Evolutionary conservation across 352 stramenopile genomes (phyloP).

Genomic region (Globisporangium megalacanthum): DNA sequence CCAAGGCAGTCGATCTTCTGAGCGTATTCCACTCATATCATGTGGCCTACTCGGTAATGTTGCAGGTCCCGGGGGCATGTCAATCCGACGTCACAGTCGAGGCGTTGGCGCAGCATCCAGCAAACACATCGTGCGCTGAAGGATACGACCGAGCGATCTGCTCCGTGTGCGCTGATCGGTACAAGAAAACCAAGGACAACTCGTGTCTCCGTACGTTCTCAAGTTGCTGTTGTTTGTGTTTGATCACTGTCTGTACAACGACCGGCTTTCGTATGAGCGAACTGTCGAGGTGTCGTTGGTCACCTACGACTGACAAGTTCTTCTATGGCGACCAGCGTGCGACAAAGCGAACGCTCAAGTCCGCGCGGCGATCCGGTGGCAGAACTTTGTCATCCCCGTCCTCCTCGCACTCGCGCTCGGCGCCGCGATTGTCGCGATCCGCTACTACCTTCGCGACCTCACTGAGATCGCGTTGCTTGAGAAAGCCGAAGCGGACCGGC

Average conservation of each 20-base stretch:
- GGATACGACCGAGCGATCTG: slow-evolving; percentile 64
- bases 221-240: neutral
- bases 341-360: slow-evolving; percentile 42
- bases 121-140: slow-evolving; percentile 30
- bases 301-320: neutral
- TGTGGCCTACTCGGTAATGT: neutral
- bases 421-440: slow-evolving; percentile 28
- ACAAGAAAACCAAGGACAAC: slow-evolving; percentile 50
- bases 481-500: slow-evolving; percentile 56
- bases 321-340: slow-evolving; percentile 27
- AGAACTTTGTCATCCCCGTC: slow-evolving; percentile 71
- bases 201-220: slow-evolving; percentile 46
- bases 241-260: neutral
- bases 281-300: too few species aligned
- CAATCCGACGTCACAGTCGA: slow-evolving; percentile 44
- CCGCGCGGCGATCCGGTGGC: slow-evolving; percentile 47
- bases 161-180: slow-evolving; percentile 51
- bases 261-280: neutral
- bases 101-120: slow-evolving; percentile 6
- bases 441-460: slow-evolving; percentile 48
- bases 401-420: slow-evolving; percentile 30
- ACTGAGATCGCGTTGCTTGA: slow-evolving; percentile 56
- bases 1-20: too few species aligned
- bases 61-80: slow-evolving; percentile 40
- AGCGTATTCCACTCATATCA: neutral